Conservation (phyloP, 1,284 basidiomycete genomes). For the Gomphus bonarii region DNA sequence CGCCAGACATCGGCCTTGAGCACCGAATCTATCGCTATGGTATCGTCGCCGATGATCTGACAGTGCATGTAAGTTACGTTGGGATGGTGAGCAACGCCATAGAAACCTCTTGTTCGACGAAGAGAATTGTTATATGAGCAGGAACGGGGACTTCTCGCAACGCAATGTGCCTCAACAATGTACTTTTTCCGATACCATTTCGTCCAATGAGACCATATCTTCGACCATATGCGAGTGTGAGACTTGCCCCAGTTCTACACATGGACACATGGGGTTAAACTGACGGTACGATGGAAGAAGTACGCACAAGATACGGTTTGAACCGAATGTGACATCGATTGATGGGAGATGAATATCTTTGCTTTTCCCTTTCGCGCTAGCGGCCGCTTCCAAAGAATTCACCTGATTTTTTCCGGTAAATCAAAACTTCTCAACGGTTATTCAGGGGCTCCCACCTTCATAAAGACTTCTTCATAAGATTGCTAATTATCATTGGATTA, state of each 20-base stretch:
- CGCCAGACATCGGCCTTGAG: constrained; percentile 96
- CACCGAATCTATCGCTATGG: constrained; percentile 85
- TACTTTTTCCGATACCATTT: constrained; percentile 96
- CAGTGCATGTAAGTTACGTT: background rate
- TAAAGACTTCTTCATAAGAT: constrained; percentile 97
- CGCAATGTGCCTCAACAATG: constrained; percentile 91
- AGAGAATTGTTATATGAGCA: constrained; percentile 90
- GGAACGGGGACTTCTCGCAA: constrained; percentile 92
- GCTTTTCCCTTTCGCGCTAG: constrained; percentile 82
- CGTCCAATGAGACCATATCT: constrained; percentile 82
- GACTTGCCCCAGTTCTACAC: constrained; percentile 64
- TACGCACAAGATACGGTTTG: constrained; percentile 84
- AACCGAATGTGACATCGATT: constrained; percentile 93
- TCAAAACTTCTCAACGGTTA: background rate
- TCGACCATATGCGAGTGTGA: constrained; percentile 84
- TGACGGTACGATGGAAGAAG: constrained; percentile 16
- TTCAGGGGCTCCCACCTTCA: constrained; percentile 51
- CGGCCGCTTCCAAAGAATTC: constrained; percentile 85
- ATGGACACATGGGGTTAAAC: constrained; percentile 8
- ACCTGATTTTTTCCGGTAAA: constrained; percentile 38
- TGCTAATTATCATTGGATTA: constrained; percentile 41
- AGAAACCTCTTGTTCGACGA: constrained; percentile 93
- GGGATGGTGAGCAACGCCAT: background rate
- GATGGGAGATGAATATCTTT: constrained; percentile 94
- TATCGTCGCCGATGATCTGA: constrained; percentile 88